These are phyloP conservation scores for Atkinsonella hypoxylon DNA, from an alignment of 2,329 filamentous ascomycete species.

Conservation along the genomic window DNA sequence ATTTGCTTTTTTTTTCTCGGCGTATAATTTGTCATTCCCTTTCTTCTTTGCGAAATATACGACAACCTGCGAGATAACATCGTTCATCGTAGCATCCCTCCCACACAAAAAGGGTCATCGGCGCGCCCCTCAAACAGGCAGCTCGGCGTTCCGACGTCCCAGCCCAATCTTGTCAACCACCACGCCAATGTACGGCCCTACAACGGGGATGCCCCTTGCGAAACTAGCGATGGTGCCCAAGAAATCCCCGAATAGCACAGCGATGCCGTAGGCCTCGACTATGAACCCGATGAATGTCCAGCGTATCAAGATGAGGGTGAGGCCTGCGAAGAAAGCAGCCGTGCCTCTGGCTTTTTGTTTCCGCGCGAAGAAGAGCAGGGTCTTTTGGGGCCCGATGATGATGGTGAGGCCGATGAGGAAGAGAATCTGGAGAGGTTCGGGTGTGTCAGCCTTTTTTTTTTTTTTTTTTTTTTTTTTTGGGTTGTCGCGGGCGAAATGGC, in stretches of 20 bases:
- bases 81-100: neutral
- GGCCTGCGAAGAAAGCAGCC: conserved; percentile 72
- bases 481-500: conserved; percentile 1
- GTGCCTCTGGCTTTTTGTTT: conserved; percentile 89
- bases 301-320: conserved; percentile 72
- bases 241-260: conserved; percentile 92
- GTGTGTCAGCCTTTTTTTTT: conserved; percentile 8
- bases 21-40: neutral
- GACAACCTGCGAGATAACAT: too few species aligned
- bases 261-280: conserved; percentile 85
- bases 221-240: conserved; percentile 85
- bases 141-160: conserved; percentile 59
- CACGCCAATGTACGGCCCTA: conserved; percentile 75
- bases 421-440: conserved; percentile 56
- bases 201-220: conserved; percentile 68
- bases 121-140: conserved; percentile 51
- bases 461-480: conserved; percentile 9
- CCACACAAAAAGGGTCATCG: too few species aligned
- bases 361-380: conserved; percentile 85
- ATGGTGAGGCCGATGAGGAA: conserved; percentile 94
- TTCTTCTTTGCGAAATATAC: neutral
- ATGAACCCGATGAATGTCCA: conserved; percentile 89
- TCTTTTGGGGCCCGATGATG: conserved; percentile 88
- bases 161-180: conserved; percentile 60
- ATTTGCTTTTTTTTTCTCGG: neutral